Conservation (phyloP, 2,329 filamentous ascomycete genomes). For the Epichloe baconii region DNA sequence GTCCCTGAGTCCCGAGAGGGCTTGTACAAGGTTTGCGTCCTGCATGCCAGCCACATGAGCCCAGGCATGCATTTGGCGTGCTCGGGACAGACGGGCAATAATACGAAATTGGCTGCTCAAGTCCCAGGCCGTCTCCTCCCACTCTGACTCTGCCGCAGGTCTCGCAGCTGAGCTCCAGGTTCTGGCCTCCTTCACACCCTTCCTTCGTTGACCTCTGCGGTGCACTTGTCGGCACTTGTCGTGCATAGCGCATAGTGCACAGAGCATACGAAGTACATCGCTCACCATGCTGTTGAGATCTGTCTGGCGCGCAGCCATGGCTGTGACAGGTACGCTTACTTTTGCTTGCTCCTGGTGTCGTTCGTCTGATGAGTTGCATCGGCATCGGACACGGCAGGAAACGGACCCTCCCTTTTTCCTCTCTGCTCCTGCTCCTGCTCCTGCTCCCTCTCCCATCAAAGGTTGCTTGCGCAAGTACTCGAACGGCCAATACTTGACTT, state of each 20-base stretch:
- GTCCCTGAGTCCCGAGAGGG: neutral
- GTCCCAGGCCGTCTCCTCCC: too few relatives aligned
- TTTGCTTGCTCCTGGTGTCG: neutral
- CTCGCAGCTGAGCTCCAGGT: neutral
- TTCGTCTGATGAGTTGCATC: neutral
- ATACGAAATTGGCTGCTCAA: neutral
- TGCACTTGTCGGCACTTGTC: neutral
- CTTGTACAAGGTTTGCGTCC: neutral
- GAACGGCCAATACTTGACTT: neutral
- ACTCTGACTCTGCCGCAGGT: neutral
- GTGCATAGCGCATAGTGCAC: neutral
- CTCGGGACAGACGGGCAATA: neutral
- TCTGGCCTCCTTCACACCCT: neutral
- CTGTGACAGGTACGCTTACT: conserved; percentile 14
- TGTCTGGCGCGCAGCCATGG: conserved; percentile 16
- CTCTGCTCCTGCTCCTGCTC: too few relatives aligned
- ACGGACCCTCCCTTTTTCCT: too few relatives aligned
- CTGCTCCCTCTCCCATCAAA: neutral
- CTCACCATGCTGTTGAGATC: conserved; percentile 17
- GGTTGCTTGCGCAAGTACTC: neutral
- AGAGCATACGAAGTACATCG: neutral
- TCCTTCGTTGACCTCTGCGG: neutral
- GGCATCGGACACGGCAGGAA: neutral
- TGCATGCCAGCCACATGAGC: neutral
- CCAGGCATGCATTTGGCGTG: neutral